These are phyloP conservation scores for Sporothrix brunneoviolacea DNA, from an alignment of 2,329 filamentous ascomycete genomes.

Conservation along the genomic window DNA sequence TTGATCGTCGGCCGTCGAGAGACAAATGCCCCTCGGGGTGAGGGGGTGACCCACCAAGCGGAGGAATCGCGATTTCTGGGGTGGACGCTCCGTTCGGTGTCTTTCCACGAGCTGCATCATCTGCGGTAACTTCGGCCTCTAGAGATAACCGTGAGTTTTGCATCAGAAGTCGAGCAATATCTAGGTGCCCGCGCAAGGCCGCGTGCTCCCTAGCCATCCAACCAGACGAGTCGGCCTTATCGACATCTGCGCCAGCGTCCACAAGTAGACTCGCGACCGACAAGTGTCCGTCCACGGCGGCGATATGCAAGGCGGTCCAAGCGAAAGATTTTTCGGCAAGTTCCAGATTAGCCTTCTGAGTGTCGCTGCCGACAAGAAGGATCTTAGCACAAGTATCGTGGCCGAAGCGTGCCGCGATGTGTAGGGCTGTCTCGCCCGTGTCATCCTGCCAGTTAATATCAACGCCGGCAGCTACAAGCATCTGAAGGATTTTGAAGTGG, in stretches of 20 bases:
- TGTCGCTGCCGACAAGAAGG: slow-evolving; percentile 60
- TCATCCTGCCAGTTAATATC: slow-evolving; percentile 92
- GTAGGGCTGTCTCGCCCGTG: slow-evolving; percentile 83
- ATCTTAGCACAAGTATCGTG: slow-evolving; percentile 73
- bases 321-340: slow-evolving; percentile 75
- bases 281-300: slow-evolving; percentile 80
- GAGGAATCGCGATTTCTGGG: slow-evolving; percentile 9
- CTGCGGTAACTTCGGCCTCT: slow-evolving; percentile 22
- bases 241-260: slow-evolving; percentile 68
- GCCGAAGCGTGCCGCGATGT: slow-evolving; percentile 84
- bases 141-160: slow-evolving; percentile 36
- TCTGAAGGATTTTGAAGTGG: slow-evolving; percentile 73
- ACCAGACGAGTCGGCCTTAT: slow-evolving; percentile 73
- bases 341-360: slow-evolving; percentile 57
- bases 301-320: slow-evolving; percentile 94
- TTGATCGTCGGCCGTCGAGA: slow-evolving; percentile 52
- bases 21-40: slow-evolving; percentile 49
- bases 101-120: slow-evolving; percentile 13
- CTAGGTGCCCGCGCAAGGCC: slow-evolving; percentile 78
- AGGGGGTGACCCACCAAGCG: slow-evolving; percentile 33
- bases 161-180: slow-evolving; percentile 65
- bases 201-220: slow-evolving; percentile 96
- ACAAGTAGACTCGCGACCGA: slow-evolving; percentile 70
- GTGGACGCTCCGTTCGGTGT: not conserved
- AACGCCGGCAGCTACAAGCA: slow-evolving; percentile 83